Base-by-base conservation (phyloP, 2,329 filamentous ascomycete genomes). In the Tolypocladium ophioglossoides region DNA sequence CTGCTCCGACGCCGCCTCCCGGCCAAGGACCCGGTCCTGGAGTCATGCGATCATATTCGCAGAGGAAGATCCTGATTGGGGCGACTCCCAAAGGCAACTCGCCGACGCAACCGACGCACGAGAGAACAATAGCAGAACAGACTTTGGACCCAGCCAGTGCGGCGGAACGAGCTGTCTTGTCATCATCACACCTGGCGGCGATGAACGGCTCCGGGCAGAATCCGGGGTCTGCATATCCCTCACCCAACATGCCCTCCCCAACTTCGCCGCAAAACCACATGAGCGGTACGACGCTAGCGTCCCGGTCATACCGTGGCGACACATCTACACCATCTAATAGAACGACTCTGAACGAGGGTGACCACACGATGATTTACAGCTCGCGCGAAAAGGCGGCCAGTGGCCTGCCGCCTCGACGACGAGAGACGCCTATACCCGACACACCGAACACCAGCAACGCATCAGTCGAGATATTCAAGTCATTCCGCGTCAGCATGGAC, bases 381-480 rank as follows among this genome's bases (percentile, higher is more conserved):
- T 57, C 63, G 44, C 64, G 68, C 39, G 68, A 70, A 20, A 70
- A 70, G 55, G 55, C 53, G 22, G 52, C 39, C 1, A 46, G 40
- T 22, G 55, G 62, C 37, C 61, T 71, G 62, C 74, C 74, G 4
- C 79, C 79, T n/a, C 76, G 81, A 54, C 74, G 83, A 49, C 76
- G 79, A 59, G 81, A 83, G 65, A 85, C 82, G 1, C 82, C 82
- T 0, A 80, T 79, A 2, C 79, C 80, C 22, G 82, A 85, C 58
- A 84, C 82, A 1, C 79, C 82, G 0, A 77, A 74, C 55, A 70
- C 74, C 30, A 76, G 74, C 63, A 79, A 78, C 56, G 74, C 78
- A 14, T 83, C 82, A 1, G 91, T 96, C 56, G 94, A 99, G 70
- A 96, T 99, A 56, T 97, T 97, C 83, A 99, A 99, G 70, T 95